A percentile compares a stretch with the other conserved stretches of the same genome.
Conservation (phyloP, 768 basidiomycete genomes). For the button mushroom (Agaricus bisporus) region DNA sequence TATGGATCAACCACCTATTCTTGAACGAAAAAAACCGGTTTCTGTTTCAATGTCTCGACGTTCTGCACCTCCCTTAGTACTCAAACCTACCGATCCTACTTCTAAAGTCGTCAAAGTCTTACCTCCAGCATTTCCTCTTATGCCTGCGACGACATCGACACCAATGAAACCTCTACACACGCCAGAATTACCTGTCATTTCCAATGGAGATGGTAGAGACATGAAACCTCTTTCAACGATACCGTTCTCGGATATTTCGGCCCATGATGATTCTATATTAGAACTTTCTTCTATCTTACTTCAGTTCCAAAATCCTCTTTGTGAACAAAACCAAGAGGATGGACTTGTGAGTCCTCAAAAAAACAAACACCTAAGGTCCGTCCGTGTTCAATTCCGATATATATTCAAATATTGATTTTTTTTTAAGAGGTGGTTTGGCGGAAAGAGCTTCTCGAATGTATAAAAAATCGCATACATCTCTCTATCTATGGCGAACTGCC, state of each 20-base stretch:
- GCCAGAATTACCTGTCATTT: background rate
- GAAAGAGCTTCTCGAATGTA: slow-evolving; percentile 40
- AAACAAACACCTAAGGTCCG: slow-evolving; percentile 5
- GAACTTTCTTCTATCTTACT: slow-evolving; percentile 2
- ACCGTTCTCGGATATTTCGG: background rate
- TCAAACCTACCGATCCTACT: too few species aligned
- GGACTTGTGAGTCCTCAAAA: slow-evolving; percentile 3
- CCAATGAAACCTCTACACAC: background rate
- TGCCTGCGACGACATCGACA: background rate
- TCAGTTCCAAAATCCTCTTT: background rate
- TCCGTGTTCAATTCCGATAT: too few species aligned
- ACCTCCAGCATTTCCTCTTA: background rate
- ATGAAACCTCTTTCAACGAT: slow-evolving; percentile 7
- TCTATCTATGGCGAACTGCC: slow-evolving; percentile 49
- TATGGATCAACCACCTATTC: background rate
- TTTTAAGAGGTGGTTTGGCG: slow-evolving; percentile 57
- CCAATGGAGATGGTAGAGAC: background rate
- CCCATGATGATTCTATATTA: background rate
- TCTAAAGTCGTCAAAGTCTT: background rate
- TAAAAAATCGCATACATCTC: slow-evolving; percentile 36
- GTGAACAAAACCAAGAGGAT: background rate
- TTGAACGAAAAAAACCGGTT: background rate
- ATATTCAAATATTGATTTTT: too few species aligned
- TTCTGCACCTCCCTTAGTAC: background rate
- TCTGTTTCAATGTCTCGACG: background rate